Evolutionary conservation across 1,284 basidiomycete species (phyloP), one percentile per base, ranked within the genome.

Genomic region (Anthracocystis walkeri): DNA sequence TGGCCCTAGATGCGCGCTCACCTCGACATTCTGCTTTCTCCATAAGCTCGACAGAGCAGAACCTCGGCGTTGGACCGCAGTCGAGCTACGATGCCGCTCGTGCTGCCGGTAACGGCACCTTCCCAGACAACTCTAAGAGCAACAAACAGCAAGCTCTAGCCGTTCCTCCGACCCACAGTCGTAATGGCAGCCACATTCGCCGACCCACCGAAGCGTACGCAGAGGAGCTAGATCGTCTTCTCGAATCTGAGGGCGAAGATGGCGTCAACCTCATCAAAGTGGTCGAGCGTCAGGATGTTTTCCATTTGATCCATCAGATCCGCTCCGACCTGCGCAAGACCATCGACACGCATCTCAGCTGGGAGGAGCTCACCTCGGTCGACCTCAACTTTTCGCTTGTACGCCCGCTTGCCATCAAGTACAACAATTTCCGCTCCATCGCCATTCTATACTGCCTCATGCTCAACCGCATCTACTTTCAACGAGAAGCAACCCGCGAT

Each of bases 401-500:
- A 0, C 73, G 81, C 16, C 81, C 81, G 2, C 61, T 82, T 4
- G 79, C 81, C 0, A 75, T 78, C 75, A 80, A 80, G 52, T 80
- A 81, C 60, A 73, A 67, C 59, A 62, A 67, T 45, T 67, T 71
- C 3, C 65, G 67, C 6, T 73, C 69, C 45, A 64, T 90, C 82
- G 89, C 91, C 29, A 86, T 93, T 62, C 91, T 94, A 7, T 97
- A 97, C 85, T 94, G 93, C 79, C 89, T 95, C 65, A 90, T 97
- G 11, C 87, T 97, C 59, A 96, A 94, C 85, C 90, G 93, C 49
- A 90, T 95, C 12, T 90, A 95, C 85, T 97, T 97, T 85, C 85
- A 90, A 23, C 90, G 91, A 7, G 92, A 81, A 21, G 78, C 77
- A 4, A 72, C 69, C 12, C 58, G 73, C 21, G 81, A 93, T 85